Evolutionary conservation across 371 early-diverging fungal species (phyloP).

Genomic region (Circinella minor): DNA sequence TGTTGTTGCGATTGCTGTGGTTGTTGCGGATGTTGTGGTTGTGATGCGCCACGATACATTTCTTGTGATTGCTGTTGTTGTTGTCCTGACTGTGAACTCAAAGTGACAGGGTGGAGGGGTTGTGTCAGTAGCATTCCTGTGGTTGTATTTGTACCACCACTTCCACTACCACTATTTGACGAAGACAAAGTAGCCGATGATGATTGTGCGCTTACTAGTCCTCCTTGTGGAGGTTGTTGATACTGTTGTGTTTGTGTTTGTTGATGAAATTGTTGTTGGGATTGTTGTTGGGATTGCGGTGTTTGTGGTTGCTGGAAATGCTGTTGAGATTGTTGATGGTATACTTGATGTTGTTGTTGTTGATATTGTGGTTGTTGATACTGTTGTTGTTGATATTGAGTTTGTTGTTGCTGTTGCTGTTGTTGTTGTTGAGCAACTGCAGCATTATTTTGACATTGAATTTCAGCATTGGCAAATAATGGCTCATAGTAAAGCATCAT

Average conservation of each 20-base stretch:
- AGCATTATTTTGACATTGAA: constrained; percentile 4
- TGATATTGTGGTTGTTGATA: not conserved
- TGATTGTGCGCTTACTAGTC: not conserved
- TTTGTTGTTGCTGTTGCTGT: constrained; percentile 14
- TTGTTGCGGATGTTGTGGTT: constrained; percentile 3
- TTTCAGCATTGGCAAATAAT: constrained; percentile 28
- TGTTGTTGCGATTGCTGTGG: constrained; percentile 1
- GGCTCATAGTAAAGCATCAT: constrained; percentile 33
- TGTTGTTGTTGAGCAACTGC: constrained; percentile 7
- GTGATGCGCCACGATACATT: not conserved
- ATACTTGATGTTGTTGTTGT: constrained; percentile 8
- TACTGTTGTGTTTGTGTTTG: not conserved
- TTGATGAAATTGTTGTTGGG: not conserved
- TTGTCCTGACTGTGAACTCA: not conserved
- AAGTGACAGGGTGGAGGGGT: constrained; percentile 6
- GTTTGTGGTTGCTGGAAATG: constrained; percentile 1
- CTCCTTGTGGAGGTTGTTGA: not conserved
- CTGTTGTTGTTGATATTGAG: not conserved
- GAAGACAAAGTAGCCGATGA: not conserved
- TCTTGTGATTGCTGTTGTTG: not conserved
- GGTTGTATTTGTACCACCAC: not conserved
- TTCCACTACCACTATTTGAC: not conserved
- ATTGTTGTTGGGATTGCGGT: constrained; percentile 6
- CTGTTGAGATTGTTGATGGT: constrained; percentile 8
- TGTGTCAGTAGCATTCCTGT: not conserved